Percentiles rank a stretch among this genome's conserved stretches.
Evolutionary conservation across 768 basidiomycete species (phyloP).

Genomic region (Leccinum pellstonianum): DNA sequence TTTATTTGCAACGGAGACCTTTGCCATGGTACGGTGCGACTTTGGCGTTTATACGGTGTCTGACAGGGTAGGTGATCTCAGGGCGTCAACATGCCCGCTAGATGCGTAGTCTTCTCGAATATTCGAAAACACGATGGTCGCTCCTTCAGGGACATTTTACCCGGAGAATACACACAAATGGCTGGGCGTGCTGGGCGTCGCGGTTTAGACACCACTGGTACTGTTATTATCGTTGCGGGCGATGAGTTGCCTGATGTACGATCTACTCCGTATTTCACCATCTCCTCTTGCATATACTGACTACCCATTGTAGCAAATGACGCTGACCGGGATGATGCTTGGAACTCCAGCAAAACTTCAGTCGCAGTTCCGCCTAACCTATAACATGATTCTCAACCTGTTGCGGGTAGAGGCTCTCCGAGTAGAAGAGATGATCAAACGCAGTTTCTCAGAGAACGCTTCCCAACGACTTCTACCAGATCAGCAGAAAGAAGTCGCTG

Average conservation of each 20-base stretch:
- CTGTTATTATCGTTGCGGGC: slow-evolving; percentile 85
- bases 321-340: slow-evolving; percentile 85
- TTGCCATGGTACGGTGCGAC: slow-evolving; percentile 78
- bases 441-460: slow-evolving; percentile 97
- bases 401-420: slow-evolving; percentile 92
- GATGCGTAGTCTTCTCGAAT: slow-evolving; percentile 93
- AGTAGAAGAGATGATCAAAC: slow-evolving; percentile 99
- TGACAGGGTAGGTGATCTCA: slow-evolving; percentile 32
- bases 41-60: slow-evolving; percentile 5
- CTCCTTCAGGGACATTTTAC: slow-evolving; percentile 84
- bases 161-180: slow-evolving; percentile 98
- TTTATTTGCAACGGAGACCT: slow-evolving; percentile 97
- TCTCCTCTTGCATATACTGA: neutral
- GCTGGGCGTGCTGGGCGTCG: slow-evolving; percentile 96
- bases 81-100: slow-evolving; percentile 99
- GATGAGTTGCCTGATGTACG: slow-evolving; percentile 84
- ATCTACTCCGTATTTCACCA: slow-evolving; percentile 8
- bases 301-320: slow-evolving; percentile 52
- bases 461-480: slow-evolving; percentile 91
- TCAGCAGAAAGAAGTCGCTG: slow-evolving; percentile 82
- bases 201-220: slow-evolving; percentile 92
- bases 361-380: slow-evolving; percentile 96
- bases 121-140: slow-evolving; percentile 95
- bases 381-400: slow-evolving; percentile 98
- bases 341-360: slow-evolving; percentile 90